Evolutionary conservation across 805 yeast species (phyloP).

Genomic region (Suhomyces sp.): DNA sequence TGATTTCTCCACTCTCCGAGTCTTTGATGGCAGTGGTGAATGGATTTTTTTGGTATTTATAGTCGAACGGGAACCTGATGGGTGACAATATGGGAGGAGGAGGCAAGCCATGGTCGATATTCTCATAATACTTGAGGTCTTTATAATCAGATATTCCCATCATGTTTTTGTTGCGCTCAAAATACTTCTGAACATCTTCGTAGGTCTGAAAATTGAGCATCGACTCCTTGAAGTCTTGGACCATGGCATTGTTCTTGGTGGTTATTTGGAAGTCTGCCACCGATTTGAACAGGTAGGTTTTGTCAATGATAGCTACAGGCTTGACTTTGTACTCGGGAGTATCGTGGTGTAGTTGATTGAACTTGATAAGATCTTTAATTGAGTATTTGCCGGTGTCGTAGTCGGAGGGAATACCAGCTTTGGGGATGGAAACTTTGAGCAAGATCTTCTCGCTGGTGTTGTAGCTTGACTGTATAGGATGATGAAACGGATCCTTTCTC

Average conservation of each 20-base stretch:
- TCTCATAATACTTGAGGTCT: constrained; percentile 20
- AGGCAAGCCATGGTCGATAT: constrained; percentile 56
- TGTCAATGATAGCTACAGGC: constrained; percentile 67
- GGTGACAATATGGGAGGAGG: constrained; percentile 87
- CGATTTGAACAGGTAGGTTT: constrained; percentile 74
- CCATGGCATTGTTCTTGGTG: constrained; percentile 48
- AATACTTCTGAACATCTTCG: constrained; percentile 23
- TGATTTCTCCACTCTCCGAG: constrained; percentile 58
- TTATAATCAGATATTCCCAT: constrained; percentile 26
- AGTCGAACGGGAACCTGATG: constrained; percentile 71
- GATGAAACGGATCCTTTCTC: constrained; percentile 47
- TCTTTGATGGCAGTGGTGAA: constrained; percentile 45
- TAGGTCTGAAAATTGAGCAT: constrained; percentile 23
- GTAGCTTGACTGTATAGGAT: constrained; percentile 58
- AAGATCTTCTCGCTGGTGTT: constrained; percentile 55
- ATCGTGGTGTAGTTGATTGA: constrained; percentile 24
- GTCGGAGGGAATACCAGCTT: constrained; percentile 41
- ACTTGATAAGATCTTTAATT: constrained; percentile 38
- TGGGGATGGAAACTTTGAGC: constrained; percentile 60
- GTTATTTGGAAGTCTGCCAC: constrained; percentile 84
- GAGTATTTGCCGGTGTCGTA: constrained; percentile 32
- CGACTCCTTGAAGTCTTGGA: constrained; percentile 26
- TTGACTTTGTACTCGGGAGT: constrained; percentile 39
- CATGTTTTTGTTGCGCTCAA: constrained; percentile 22
- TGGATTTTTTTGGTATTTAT: constrained; percentile 75